Conservation (phyloP, 2,329 filamentous ascomycete genomes). For the Beauveria australis region DNA sequence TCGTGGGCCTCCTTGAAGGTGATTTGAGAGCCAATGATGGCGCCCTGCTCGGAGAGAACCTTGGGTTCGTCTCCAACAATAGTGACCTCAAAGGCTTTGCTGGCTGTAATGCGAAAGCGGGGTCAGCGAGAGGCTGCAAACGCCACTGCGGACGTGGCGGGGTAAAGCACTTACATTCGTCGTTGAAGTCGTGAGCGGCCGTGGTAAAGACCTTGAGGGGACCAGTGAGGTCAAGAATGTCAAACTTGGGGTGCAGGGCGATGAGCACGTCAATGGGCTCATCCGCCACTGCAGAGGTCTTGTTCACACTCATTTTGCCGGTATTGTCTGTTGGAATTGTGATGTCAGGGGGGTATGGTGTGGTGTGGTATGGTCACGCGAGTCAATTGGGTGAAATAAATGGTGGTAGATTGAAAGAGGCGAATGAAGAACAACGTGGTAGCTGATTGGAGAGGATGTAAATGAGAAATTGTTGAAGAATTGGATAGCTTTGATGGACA, state of each 20-base stretch:
- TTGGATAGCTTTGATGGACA: not conserved
- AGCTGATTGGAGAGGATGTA: constrained; percentile 17
- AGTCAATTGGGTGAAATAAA: constrained; percentile 8
- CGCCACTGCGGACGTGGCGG: not conserved
- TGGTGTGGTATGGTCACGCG: constrained; percentile 1
- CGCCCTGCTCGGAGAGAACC: constrained; percentile 53
- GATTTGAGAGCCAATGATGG: constrained; percentile 65
- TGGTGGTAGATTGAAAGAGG: not conserved
- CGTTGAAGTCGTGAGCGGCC: constrained; percentile 45
- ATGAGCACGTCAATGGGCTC: constrained; percentile 54
- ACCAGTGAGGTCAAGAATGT: constrained; percentile 50
- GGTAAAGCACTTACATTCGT: constrained; percentile 36
- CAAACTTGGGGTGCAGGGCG: constrained; percentile 51
- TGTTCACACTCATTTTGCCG: constrained; percentile 47
- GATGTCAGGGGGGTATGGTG: constrained; percentile 6
- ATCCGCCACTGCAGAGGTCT: constrained; percentile 50
- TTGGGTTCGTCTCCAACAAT: constrained; percentile 45
- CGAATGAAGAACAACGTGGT: constrained; percentile 11
- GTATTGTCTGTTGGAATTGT: constrained; percentile 19
- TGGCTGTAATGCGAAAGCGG: constrained; percentile 29
- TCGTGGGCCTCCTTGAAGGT: constrained; percentile 72
- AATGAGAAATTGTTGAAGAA: constrained; percentile 13
- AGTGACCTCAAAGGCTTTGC: constrained; percentile 52
- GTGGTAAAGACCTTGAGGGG: constrained; percentile 43
- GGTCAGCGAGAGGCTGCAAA: constrained; percentile 1